phyloP scores from a whole-genome alignment of 164 flowering plant genomes.

The Chloranthus sessilifolius region DNA sequence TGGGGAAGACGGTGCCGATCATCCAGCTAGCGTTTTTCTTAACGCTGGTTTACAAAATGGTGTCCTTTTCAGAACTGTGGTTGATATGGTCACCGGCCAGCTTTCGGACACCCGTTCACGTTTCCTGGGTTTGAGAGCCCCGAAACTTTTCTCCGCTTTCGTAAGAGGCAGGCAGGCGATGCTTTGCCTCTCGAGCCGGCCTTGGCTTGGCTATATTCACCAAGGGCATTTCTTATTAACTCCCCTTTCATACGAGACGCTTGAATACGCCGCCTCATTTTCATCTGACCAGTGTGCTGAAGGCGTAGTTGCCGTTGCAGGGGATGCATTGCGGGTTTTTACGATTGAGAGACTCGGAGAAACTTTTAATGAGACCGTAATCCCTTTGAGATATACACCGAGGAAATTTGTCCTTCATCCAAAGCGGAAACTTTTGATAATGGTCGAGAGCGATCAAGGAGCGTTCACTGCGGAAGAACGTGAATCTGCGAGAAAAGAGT shows the following conservation, averaged over 20 bases:
- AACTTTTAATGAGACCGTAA: constrained; percentile 86
- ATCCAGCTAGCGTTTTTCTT: constrained; percentile 94
- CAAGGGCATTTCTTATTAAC: constrained; percentile 93
- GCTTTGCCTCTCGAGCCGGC: constrained; percentile 95
- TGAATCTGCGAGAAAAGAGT: constrained; percentile 88
- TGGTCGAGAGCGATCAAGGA: constrained; percentile 98
- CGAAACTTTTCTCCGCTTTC: constrained; percentile 75
- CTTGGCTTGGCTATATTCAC: constrained; percentile 97
- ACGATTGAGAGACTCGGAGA: constrained; percentile 93
- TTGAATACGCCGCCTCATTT: constrained; percentile 96
- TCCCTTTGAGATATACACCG: constrained; percentile 95
- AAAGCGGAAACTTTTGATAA: constrained; percentile 61
- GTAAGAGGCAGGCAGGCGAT: constrained; percentile 91
- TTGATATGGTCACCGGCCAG: constrained; percentile 98
- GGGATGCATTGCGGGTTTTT: constrained; percentile 86
- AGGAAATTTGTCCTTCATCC: constrained; percentile 96
- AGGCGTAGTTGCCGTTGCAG: constrained; percentile 99
- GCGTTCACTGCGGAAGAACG: constrained; percentile 93
- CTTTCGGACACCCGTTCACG: constrained; percentile 97
- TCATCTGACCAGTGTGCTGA: constrained; percentile 98
- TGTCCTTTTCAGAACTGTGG: constrained; percentile 89
- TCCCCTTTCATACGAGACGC: constrained; percentile 91
- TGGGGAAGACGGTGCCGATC: constrained; percentile 99
- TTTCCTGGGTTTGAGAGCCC: constrained; percentile 87
- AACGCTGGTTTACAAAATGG: constrained; percentile 97